These are phyloP conservation scores for Irpex rosettiformis DNA, from an alignment of 1,284 basidiomycete genomes.

Conservation along the genomic window DNA sequence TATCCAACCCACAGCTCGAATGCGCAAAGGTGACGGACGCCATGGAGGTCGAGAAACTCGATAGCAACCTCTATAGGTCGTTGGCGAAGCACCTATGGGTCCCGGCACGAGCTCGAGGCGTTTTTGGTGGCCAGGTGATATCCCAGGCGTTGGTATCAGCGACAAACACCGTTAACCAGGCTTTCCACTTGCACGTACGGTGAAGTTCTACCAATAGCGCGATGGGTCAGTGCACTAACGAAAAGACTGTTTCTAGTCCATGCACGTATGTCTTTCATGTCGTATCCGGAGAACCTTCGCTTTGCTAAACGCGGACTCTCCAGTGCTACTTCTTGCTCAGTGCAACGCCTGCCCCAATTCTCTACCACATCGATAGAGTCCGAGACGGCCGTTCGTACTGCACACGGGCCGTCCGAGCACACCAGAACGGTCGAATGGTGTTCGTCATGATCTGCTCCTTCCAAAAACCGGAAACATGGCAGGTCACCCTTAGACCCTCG, in stretches of 20 bases:
- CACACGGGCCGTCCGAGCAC: constrained; percentile 72
- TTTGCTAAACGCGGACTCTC: background rate
- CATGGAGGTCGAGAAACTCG: constrained; percentile 78
- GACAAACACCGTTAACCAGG: constrained; percentile 65
- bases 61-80: constrained; percentile 72
- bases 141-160: constrained; percentile 83
- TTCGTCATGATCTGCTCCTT: constrained; percentile 89
- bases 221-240: background rate
- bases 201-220: background rate
- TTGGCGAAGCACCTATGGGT: constrained; percentile 59
- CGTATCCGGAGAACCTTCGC: background rate
- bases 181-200: constrained; percentile 72
- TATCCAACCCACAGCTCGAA: constrained; percentile 18
- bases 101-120: constrained; percentile 67
- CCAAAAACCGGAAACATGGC: constrained; percentile 75
- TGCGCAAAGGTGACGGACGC: constrained; percentile 60
- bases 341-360: constrained; percentile 76
- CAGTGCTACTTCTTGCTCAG: constrained; percentile 83
- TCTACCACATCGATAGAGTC: constrained; percentile 85
- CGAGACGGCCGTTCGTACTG: constrained; percentile 75
- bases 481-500: constrained; percentile 61
- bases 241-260: constrained; percentile 40
- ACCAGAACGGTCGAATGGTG: constrained; percentile 73
- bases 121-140: constrained; percentile 90
- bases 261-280: constrained; percentile 53